Evolutionary conservation across 352 stramenopile genomes (phyloP), one percentile per base, ranked within the genome.

Genomic region (Pythium guiyangense): DNA sequence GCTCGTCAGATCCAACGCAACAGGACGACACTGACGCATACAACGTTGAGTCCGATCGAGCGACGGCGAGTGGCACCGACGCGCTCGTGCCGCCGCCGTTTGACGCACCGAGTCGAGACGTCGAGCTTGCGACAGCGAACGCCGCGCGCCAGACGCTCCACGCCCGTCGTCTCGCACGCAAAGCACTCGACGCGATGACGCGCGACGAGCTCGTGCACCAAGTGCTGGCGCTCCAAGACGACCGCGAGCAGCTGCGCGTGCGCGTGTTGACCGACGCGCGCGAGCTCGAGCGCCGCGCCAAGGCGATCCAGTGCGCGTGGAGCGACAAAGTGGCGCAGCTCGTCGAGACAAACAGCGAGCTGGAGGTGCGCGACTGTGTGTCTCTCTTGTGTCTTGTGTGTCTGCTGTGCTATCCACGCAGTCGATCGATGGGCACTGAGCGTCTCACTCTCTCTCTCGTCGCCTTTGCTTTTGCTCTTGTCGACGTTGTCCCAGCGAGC

Each of bases 181-280:
- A 67, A 51, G 18, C 50, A 1, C 37, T 77, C 22, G 49, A 60
- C 4, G 39, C 49, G 2, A 56, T 88, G 35, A 74, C 51, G n/a
- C 74, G 73, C 22, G 57, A 66, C 11, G 78, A 88, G 15, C 59
- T 90, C 27, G 59, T 86, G 5, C 53, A 62, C 8, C 48, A 82
- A n/a, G 61, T 86, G 12, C 17, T 65, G 8, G 49, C 51, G 15
- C 34, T 88, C 8, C 59, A 73, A 6, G 35, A 54, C 3, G 79
- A 90, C 43, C 76, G 79, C n/a, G 48, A 71, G 27, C 64, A 71
- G 49, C 65, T 90, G 44, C 59, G 53, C 3, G 59, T 56, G 25
- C 63, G 79, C 18, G 54, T 88, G 1, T 43, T 74, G 2, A 62
- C 64, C 6, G 77, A 88, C 49, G 77, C 73, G 0, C 64, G 64